phyloP scores from a whole-genome alignment of 148 eudicot species.

The Silene latifolia region DNA sequence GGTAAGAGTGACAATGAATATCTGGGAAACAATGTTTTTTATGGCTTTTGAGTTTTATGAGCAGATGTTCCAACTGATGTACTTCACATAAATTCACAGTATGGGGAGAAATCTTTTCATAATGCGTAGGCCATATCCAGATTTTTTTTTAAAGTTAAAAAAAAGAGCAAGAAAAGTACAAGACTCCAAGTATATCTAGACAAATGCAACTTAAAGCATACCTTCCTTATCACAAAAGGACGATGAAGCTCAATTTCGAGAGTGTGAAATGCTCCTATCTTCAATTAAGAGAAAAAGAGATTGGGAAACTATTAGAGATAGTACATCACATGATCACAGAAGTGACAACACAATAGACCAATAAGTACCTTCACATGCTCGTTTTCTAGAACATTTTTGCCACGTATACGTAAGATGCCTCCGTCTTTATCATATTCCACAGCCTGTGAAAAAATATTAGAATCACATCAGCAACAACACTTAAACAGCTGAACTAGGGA shows the following conservation, averaged over 20 bases:
- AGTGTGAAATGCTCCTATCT: conserved; percentile 98
- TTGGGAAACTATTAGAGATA: not conserved
- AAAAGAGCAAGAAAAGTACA: not conserved
- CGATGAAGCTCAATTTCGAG: conserved; percentile 86
- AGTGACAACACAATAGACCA: not conserved
- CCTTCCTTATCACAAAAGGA: conserved; percentile 88
- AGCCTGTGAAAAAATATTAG: conserved; percentile 33
- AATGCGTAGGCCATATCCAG: not conserved
- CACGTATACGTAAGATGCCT: conserved; percentile 77
- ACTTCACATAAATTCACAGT: no score
- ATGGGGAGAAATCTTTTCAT: not conserved
- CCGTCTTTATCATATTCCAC: conserved; percentile 96
- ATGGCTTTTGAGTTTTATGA: no score
- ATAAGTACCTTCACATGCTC: conserved; percentile 77
- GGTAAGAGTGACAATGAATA: not conserved
- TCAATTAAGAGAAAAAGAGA: conserved; percentile 20
- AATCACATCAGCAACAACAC: conserved; percentile 7
- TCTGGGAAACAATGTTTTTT: not conserved
- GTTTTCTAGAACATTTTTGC: conserved; percentile 75
- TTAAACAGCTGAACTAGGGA: not conserved
- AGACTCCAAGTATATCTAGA: not conserved
- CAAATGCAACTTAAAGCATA: conserved; percentile 24
- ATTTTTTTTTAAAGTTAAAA: not conserved
- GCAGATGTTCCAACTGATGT: no score
- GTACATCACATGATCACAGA: not conserved